phyloP scores from a whole-genome alignment of 805 yeast species.

The Candida sonorensis region DNA sequence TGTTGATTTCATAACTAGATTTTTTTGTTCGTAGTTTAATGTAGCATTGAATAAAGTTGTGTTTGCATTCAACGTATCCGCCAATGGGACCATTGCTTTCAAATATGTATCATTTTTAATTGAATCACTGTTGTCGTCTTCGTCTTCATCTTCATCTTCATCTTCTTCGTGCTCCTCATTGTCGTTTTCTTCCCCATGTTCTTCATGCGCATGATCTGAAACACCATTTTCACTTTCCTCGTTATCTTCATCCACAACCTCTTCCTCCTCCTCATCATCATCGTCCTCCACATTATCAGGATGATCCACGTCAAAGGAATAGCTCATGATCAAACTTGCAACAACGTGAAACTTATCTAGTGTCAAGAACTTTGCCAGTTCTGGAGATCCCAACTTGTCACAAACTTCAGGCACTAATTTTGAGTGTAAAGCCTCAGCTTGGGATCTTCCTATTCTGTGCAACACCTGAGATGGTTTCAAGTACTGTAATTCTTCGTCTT shows the following conservation, averaged over 20 bases:
- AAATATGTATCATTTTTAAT: constrained; percentile 29
- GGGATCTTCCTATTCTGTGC: constrained; percentile 61
- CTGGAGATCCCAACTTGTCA: constrained; percentile 27
- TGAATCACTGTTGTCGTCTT: constrained; percentile 18
- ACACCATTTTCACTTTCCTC: constrained; percentile 20
- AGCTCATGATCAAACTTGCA: constrained; percentile 81
- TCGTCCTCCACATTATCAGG: constrained; percentile 25
- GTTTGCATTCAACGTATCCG: constrained; percentile 87
- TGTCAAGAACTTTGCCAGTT: constrained; percentile 31
- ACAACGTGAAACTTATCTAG: constrained; percentile 58
- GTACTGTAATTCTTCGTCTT: constrained; percentile 43
- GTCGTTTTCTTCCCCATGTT: constrained; percentile 15
- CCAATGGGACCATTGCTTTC: constrained; percentile 90
- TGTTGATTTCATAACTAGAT: constrained; percentile 66
- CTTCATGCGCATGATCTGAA: constrained; percentile 6
- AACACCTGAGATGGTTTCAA: constrained; percentile 68
- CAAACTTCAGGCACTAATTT: constrained; percentile 36
- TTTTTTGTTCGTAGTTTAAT: constrained; percentile 41
- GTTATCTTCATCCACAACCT: constrained; percentile 18
- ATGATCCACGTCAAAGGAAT: constrained; percentile 77
- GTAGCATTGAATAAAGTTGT: constrained; percentile 72
- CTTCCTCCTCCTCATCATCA: constrained; percentile 26
- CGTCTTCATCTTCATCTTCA: constrained; percentile 15
- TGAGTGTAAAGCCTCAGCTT: constrained; percentile 55
- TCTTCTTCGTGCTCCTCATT: no score